phyloP scores from a whole-genome alignment of 2,329 filamentous ascomycete species.

The Ophiostoma himal-ulmi region DNA sequence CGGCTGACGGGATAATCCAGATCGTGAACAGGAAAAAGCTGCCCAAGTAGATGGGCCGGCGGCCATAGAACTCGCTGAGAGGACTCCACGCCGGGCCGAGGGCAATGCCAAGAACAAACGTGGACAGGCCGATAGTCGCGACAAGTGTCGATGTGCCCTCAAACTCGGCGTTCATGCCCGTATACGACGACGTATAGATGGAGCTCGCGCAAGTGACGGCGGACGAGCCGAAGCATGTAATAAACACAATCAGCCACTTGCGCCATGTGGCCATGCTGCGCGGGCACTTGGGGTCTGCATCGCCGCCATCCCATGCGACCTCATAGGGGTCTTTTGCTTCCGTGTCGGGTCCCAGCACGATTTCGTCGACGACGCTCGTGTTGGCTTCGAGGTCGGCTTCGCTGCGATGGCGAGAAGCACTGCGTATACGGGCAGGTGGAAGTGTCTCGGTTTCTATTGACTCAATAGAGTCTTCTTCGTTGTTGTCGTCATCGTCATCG shows the following conservation, averaged over 20 bases:
- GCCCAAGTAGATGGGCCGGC: conserved; percentile 70
- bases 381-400: conserved; percentile 12
- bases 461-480: not conserved
- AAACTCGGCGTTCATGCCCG: conserved; percentile 70
- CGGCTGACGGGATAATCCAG: conserved; percentile 75
- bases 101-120: conserved; percentile 72
- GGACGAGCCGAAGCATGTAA: conserved; percentile 67
- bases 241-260: conserved; percentile 74
- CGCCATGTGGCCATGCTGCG: conserved; percentile 58
- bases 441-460: not conserved
- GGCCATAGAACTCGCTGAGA: conserved; percentile 72
- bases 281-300: conserved; percentile 68
- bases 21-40: conserved; percentile 71
- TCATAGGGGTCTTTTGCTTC: conserved; percentile 43
- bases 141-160: conserved; percentile 60
- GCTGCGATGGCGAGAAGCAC: conserved; percentile 6
- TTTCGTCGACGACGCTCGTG: conserved; percentile 7
- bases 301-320: conserved; percentile 67
- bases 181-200: conserved; percentile 82
- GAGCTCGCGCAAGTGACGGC: conserved; percentile 74
- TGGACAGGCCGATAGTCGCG: conserved; percentile 72
- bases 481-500: not conserved
- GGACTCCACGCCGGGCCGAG: conserved; percentile 60
- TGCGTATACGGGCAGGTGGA: conserved; percentile 1
- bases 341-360: not conserved